Evolutionary conservation across 345 rosid genomes (phyloP).

Genomic region (Anacardium occidentale): DNA sequence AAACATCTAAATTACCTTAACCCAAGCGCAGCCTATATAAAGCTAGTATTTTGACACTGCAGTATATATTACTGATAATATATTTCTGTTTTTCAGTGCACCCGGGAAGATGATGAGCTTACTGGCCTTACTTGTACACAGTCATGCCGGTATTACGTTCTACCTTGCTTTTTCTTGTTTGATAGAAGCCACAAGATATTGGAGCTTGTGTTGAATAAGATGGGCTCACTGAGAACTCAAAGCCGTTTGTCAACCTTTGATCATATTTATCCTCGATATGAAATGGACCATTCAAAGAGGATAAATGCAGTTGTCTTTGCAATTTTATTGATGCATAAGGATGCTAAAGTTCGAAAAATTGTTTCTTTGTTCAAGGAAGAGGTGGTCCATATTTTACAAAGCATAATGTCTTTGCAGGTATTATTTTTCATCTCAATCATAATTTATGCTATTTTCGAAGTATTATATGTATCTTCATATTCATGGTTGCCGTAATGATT

Average conservation of each 20-base stretch:
- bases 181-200: constrained; percentile 52
- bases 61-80: not conserved
- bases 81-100: constrained; percentile 41
- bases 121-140: constrained; percentile 18
- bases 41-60: too few relatives aligned
- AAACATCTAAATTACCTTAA: too few relatives aligned
- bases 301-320: constrained; percentile 48
- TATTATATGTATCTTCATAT: not conserved
- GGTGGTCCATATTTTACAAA: constrained; percentile 40
- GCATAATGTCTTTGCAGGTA: constrained; percentile 58
- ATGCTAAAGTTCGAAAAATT: constrained; percentile 41
- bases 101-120: constrained; percentile 46
- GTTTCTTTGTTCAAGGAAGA: constrained; percentile 44
- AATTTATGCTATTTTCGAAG: not conserved
- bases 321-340: constrained; percentile 53
- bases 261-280: constrained; percentile 21
- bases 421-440: constrained; percentile 4
- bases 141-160: constrained; percentile 41
- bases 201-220: constrained; percentile 39
- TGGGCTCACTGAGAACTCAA: constrained; percentile 41
- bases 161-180: constrained; percentile 63
- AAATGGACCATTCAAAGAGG: constrained; percentile 29
- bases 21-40: too few relatives aligned
- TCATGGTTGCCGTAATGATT: not conserved
- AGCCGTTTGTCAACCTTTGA: constrained; percentile 26